Evolutionary conservation across 1,284 basidiomycete genomes (phyloP).

Genomic region (Phlebopus sp.): DNA sequence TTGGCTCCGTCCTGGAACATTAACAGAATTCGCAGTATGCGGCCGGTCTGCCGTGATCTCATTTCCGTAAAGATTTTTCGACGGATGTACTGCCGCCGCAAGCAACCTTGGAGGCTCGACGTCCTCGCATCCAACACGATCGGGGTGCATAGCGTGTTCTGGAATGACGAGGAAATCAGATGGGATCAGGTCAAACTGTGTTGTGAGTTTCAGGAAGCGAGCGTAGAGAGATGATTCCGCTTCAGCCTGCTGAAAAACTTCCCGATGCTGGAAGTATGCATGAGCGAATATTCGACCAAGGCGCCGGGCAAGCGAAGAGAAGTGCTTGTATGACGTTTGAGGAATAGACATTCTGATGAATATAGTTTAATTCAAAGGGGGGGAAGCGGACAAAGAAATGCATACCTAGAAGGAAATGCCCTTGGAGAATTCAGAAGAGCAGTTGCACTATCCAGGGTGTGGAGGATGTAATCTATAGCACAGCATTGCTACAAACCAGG

Average conservation of each 20-base stretch:
- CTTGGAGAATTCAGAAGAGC: conserved; percentile 90
- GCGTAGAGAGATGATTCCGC: conserved; percentile 89
- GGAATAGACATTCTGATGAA: conserved; percentile 72
- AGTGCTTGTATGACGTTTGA: conserved; percentile 78
- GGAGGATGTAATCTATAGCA: conserved; percentile 95
- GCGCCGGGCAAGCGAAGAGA: conserved; percentile 82
- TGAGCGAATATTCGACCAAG: conserved; percentile 95
- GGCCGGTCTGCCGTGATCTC: conserved; percentile 15
- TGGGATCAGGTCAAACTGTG: conserved; percentile 80
- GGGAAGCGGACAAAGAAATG: conserved; percentile 20
- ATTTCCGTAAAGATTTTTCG: conserved; percentile 17
- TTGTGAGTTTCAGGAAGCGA: conserved; percentile 83
- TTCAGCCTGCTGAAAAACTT: conserved; percentile 87
- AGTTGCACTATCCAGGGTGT: conserved; percentile 92
- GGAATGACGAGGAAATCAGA: conserved; percentile 83
- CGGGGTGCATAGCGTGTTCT: conserved; percentile 31
- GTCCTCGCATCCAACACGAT: conserved; percentile 29
- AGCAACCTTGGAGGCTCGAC: conserved; percentile 48
- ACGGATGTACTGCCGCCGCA: conserved; percentile 43
- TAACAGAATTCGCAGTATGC: conserved; percentile 1
- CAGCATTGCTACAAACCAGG: conserved; percentile 72
- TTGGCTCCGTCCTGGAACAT: conserved; percentile 22
- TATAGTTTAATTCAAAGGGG: conserved; percentile 11
- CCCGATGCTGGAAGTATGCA: conserved; percentile 91
- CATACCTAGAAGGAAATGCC: conserved; percentile 86